A percentile compares a stretch with the other conserved stretches of the same genome.
These are phyloP conservation scores for Osmanthus fragrans DNA, from an alignment of 257 asterid species.

Conservation along the genomic window DNA sequence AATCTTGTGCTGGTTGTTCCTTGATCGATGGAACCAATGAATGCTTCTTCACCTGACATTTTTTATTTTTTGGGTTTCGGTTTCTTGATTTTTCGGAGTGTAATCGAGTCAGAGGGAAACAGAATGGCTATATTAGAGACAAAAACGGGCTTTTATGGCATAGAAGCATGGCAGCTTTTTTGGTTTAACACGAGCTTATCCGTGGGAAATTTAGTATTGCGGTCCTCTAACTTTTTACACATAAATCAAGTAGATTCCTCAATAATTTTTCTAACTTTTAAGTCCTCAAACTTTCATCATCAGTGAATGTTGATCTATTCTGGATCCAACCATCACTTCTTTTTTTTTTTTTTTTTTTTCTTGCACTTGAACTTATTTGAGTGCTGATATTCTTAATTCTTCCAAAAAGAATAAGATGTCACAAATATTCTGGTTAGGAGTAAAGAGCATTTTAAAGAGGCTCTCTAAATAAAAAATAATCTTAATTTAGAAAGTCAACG, in stretches of 20 bases:
- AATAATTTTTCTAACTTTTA: background rate
- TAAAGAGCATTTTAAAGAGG: no score
- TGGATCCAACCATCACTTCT: no score
- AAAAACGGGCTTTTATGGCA: background rate
- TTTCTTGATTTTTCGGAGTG: background rate
- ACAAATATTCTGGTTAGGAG: no score
- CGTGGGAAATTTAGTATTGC: background rate
- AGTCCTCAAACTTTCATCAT: background rate
- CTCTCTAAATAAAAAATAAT: no score
- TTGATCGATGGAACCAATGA: conserved; percentile 87
- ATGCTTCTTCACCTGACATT: conserved; percentile 49
- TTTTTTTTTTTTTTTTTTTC: background rate
- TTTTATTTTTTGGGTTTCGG: background rate
- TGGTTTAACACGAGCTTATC: background rate
- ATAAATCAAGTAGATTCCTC: background rate
- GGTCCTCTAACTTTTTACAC: background rate
- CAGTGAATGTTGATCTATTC: no score
- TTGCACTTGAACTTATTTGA: background rate
- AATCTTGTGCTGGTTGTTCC: conserved; percentile 96
- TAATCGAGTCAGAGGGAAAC: background rate
- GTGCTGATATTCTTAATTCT: background rate
- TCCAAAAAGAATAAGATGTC: no score
- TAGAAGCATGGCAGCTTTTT: background rate
- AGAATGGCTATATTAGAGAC: background rate
- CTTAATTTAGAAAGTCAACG: no score